Percentiles rank a stretch among this genome's conserved stretches.
Evolutionary conservation across 2,329 filamentous ascomycete genomes (phyloP).

Genomic region (Colletotrichum aenigma): DNA sequence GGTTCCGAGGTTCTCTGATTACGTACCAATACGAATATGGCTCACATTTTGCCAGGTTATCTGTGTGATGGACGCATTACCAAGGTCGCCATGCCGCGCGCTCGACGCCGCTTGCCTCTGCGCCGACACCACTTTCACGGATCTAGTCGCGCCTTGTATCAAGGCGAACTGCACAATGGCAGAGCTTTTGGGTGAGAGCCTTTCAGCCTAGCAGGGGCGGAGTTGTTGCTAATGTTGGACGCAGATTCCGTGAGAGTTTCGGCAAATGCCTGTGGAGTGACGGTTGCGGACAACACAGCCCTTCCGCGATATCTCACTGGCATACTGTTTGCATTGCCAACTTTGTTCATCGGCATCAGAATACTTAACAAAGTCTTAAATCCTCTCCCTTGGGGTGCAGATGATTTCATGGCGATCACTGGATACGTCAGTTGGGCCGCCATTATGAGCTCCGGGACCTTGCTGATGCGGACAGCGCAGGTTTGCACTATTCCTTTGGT

Average conservation of each 20-base stretch:
- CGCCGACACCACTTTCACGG: neutral
- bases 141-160: neutral
- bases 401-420: neutral
- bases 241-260: neutral
- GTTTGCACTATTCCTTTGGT: neutral
- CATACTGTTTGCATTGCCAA: neutral
- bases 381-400: neutral
- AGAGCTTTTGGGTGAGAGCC: neutral
- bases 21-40: neutral
- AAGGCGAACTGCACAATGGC: neutral
- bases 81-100: neutral
- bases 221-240: neutral
- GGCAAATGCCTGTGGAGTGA: neutral
- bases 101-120: neutral
- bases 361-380: neutral
- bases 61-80: neutral
- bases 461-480: neutral
- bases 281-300: neutral
- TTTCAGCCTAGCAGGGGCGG: neutral
- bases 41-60: neutral
- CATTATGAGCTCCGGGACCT: rapidly evolving
- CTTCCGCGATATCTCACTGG: neutral
- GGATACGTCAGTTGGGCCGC: neutral
- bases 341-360: neutral
- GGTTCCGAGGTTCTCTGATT: neutral